phyloP scores from a whole-genome alignment of 2,329 filamentous ascomycete species.

The Helotiales sp. region DNA sequence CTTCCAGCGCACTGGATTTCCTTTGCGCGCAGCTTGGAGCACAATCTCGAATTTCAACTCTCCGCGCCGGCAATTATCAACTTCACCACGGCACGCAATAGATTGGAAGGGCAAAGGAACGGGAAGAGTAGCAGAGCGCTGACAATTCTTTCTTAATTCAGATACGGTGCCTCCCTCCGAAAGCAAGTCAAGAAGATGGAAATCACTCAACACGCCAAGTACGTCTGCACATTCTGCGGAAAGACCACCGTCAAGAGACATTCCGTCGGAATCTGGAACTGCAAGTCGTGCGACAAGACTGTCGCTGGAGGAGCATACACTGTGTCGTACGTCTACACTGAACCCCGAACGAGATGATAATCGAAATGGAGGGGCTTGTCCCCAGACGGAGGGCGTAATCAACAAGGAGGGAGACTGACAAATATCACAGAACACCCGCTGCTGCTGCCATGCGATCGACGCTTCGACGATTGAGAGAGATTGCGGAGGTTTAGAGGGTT shows the following conservation, averaged over 20 bases:
- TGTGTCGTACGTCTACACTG: conserved; percentile 78
- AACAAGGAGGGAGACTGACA: conserved; percentile 14
- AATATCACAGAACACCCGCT: conserved; percentile 75
- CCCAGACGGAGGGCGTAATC: not conserved
- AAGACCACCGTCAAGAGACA: conserved; percentile 93
- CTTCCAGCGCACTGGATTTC: conserved; percentile 20
- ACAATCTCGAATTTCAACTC: conserved; percentile 3
- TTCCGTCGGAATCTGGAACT: conserved; percentile 95
- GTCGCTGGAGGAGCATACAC: conserved; percentile 93
- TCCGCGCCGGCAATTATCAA: not conserved
- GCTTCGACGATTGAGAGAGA: conserved; percentile 95
- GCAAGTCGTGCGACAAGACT: conserved; percentile 93
- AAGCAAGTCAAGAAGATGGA: conserved; percentile 99
- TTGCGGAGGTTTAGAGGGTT: conserved; percentile 83
- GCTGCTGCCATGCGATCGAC: conserved; percentile 94
- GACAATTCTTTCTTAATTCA: conserved; percentile 46
- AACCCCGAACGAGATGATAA: not conserved
- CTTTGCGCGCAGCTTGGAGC: conserved; percentile 2
- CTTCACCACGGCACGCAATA: conserved; percentile 3
- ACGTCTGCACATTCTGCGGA: conserved; percentile 98
- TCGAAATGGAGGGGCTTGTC: not conserved
- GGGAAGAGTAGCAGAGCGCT: conserved; percentile 24
- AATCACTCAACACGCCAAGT: conserved; percentile 97
- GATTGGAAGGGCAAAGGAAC: not conserved
- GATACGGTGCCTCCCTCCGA: conserved; percentile 98